These are phyloP conservation scores for Neonectria hederae DNA, from an alignment of 2,329 filamentous ascomycete species.

Conservation along the genomic window DNA sequence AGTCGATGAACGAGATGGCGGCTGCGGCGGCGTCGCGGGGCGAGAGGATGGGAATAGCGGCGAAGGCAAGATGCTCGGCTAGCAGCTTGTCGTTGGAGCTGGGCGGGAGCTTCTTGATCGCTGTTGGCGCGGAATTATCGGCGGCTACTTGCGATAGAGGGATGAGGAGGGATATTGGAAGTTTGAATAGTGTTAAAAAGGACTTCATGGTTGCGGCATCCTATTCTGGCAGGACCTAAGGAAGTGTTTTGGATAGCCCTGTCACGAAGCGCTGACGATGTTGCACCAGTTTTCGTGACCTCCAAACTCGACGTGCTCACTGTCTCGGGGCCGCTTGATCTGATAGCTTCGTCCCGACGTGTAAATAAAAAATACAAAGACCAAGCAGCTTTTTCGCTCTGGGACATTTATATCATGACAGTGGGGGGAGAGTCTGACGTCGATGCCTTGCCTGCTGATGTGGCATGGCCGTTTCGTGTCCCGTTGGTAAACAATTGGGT, in stretches of 20 bases:
- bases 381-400: not conserved
- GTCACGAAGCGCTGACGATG: not conserved
- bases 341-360: not conserved
- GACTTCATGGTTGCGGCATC: conserved; percentile 50
- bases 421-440: conserved; percentile 12
- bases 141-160: conserved; percentile 53
- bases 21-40: conserved; percentile 45
- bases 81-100: conserved; percentile 80
- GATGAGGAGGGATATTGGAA: conserved; percentile 57
- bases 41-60: conserved; percentile 40
- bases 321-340: conserved; percentile 27
- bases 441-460: conserved; percentile 19
- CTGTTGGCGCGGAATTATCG: conserved; percentile 60
- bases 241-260: not conserved
- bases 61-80: conserved; percentile 69
- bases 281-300: not conserved
- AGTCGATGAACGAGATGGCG: conserved; percentile 42
- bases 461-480: conserved; percentile 34
- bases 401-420: conserved; percentile 9
- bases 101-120: conserved; percentile 75
- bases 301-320: not conserved
- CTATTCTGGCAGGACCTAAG: not conserved
- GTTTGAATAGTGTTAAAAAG: conserved; percentile 46
- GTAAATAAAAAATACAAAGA: not conserved
- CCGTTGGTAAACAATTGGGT: conserved; percentile 40